Evolutionary conservation across 306 rosid genomes (phyloP), one percentile per base, ranked within the genome.

Genomic region (Glycine latifolia): DNA sequence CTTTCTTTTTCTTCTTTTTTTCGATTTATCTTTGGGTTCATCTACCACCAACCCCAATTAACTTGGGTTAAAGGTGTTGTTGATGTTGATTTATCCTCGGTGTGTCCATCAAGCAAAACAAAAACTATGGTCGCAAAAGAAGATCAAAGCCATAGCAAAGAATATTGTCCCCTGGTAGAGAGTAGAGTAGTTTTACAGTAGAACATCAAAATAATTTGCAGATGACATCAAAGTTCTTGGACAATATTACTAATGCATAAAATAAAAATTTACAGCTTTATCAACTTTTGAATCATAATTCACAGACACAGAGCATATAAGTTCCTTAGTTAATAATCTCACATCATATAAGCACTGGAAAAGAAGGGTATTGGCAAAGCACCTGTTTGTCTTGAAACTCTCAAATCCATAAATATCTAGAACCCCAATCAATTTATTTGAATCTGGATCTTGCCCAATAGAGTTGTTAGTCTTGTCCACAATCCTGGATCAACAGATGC

Each of bases 321-420:
- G 78, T 49, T 50, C 44, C 76, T 15, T 26, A 39, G 58, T 60
- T 80, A 14, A 73, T 54, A 59, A 59, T 17, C 11, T 33, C 7
- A 49, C 12, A 15, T 69, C 73, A 76, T 43, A 77, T 81, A 80
- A 92, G 84, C 50, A 77, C 83, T 83, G 82, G 4, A 44, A 83
- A 84, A 15, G 87, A 82, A 84, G 92, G 89, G 70, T 86, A 91
- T 85, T 87, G 49, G 88, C 82, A 89, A 93, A 87, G 93, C 87
- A 95, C 99, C 99, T 95, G 93, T 95, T 95, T 87, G 98, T 95
- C 96, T 95, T 95, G 98, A 95, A 95, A 93, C 99, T 95, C 87
- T 95, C 99, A 58, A 95, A 95, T 88, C 99, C 99, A 80, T 95
- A 95, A 83, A 95, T 95, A 93, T 95, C 99, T 71, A 95, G 84